Conservation (phyloP, 129 eudicot genomes). For the Escallonia rubra region DNA sequence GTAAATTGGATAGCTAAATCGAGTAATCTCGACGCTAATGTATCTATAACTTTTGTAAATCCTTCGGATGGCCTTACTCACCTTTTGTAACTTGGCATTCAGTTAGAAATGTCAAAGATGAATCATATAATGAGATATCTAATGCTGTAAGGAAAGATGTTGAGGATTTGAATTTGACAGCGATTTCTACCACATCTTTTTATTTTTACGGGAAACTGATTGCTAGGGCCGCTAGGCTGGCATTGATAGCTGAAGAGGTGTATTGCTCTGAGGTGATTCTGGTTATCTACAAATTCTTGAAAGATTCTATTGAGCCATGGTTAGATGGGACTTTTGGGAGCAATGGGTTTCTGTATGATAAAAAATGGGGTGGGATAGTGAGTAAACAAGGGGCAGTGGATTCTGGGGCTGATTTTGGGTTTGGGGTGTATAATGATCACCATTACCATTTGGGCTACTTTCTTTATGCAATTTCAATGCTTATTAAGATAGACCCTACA, state of each 20-base stretch:
- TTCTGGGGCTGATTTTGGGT: too few relatives aligned
- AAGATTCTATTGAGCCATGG: constrained; percentile 44
- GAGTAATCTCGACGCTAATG: too few relatives aligned
- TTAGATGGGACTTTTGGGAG: too few relatives aligned
- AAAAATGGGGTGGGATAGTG: too few relatives aligned
- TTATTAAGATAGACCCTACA: constrained; percentile 62
- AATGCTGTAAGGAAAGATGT: constrained; percentile 65
- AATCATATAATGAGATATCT: constrained; percentile 39
- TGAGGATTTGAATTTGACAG: constrained; percentile 37
- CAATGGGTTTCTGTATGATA: constrained; percentile 63
- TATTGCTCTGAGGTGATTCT: background rate
- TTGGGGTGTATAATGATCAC: background rate
- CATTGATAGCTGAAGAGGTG: constrained; percentile 84
- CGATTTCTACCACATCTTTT: constrained; percentile 60
- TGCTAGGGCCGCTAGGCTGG: constrained; percentile 87
- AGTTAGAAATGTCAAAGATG: constrained; percentile 52
- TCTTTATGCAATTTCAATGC: constrained; percentile 72
- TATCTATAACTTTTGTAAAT: too few relatives aligned
- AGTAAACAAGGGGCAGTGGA: too few relatives aligned
- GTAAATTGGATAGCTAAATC: too few relatives aligned
- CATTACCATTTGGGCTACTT: constrained; percentile 84
- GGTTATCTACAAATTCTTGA: constrained; percentile 21
- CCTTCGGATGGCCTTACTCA: too few relatives aligned
- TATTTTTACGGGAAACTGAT: constrained; percentile 83
- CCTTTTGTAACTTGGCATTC: constrained; percentile 69